A percentile compares a stretch with the other conserved stretches of the same genome.
Evolutionary conservation across 2,329 filamentous ascomycete genomes (phyloP).

Genomic region (Pestalotiopsis sp.): DNA sequence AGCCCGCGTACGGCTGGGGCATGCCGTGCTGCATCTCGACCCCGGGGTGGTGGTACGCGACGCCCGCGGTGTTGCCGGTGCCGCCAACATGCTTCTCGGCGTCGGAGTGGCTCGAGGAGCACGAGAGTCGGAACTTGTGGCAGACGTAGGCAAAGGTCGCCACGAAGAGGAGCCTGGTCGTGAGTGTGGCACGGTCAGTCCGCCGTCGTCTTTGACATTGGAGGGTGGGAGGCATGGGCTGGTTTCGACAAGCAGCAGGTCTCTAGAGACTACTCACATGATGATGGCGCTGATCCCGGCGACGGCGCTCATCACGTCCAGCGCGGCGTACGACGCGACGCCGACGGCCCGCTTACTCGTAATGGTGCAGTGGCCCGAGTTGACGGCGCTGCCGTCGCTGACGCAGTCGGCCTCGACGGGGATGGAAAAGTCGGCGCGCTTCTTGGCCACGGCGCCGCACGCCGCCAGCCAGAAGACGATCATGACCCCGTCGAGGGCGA

Average conservation of each 20-base stretch:
- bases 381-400: constrained; percentile 39
- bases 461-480: constrained; percentile 49
- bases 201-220: no score
- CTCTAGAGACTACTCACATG: constrained; percentile 15
- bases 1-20: constrained; percentile 14
- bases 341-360: constrained; percentile 26
- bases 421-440: constrained; percentile 37
- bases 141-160: constrained; percentile 32
- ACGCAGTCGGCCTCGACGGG: constrained; percentile 32
- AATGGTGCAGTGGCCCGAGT: constrained; percentile 38
- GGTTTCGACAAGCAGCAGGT: no score
- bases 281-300: constrained; percentile 45
- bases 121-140: constrained; percentile 32
- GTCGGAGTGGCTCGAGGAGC: constrained; percentile 18
- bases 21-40: constrained; percentile 15
- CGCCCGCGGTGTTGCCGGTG: neutral
- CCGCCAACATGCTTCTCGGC: constrained; percentile 23
- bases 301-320: constrained; percentile 38
- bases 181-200: neutral
- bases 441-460: constrained; percentile 40
- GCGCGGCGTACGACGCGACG: constrained; percentile 36
- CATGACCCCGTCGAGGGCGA: constrained; percentile 45
- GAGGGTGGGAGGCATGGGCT: no score
- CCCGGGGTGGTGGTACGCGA: neutral
- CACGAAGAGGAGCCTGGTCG: constrained; percentile 27